Evolutionary conservation across 116 monocot species (phyloP).

Genomic region (Cymodocea nodosa): DNA sequence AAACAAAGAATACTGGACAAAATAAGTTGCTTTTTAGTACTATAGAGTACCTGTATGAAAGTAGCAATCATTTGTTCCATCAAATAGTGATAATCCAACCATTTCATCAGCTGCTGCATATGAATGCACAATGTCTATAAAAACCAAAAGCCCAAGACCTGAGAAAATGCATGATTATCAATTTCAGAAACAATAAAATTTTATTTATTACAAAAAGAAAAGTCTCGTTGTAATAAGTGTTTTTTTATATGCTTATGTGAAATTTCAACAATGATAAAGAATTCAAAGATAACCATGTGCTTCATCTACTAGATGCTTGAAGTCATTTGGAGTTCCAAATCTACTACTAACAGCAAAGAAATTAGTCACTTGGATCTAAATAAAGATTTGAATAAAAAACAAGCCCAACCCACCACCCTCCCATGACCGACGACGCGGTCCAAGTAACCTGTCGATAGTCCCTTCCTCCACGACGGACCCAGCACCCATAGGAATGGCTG

Average conservation of each 20-base stretch:
- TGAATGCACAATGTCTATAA: constrained; percentile 92
- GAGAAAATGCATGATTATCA: too few species aligned
- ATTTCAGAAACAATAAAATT: too few species aligned
- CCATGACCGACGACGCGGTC: constrained; percentile 15
- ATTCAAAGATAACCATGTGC: constrained; percentile 59
- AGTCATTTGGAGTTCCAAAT: constrained; percentile 97
- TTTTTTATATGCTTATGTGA: too few species aligned
- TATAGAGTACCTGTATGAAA: constrained; percentile 64
- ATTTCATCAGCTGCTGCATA: constrained; percentile 89
- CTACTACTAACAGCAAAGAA: constrained; percentile 98
- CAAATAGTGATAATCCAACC: constrained; percentile 79
- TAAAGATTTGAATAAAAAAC: neutral
- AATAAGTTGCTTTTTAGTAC: neutral
- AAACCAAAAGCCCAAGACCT: constrained; percentile 82
- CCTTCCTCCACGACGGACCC: constrained; percentile 26
- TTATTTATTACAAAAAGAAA: too few species aligned
- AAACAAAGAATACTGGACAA: neutral
- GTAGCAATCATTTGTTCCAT: constrained; percentile 98
- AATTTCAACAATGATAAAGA: neutral
- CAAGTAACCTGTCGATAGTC: constrained; percentile 30
- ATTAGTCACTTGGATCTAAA: constrained; percentile 77
- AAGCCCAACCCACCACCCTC: constrained; percentile 48
- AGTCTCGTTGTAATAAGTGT: too few species aligned
- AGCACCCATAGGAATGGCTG: constrained; percentile 59
- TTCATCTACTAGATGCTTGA: constrained; percentile 89